Conservation (phyloP, 495 filamentous ascomycete species). For the Glutinoglossum americanum region DNA sequence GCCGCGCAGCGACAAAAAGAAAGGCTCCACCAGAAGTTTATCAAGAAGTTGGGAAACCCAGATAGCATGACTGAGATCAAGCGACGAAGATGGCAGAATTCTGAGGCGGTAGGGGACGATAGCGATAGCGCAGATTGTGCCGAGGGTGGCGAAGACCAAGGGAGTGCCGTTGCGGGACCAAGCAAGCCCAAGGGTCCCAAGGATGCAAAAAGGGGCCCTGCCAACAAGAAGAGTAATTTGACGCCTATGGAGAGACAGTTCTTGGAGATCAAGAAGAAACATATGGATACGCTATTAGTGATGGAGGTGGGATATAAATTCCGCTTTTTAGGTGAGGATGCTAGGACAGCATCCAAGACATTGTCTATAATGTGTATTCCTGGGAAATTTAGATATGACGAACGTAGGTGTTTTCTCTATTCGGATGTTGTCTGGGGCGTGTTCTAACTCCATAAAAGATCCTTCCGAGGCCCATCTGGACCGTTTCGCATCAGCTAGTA, state of each 20-base stretch:
- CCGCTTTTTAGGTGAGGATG: conserved; percentile 94
- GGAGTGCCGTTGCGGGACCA: not conserved
- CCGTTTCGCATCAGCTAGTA: conserved; percentile 86
- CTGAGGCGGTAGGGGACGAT: conserved; percentile 20
- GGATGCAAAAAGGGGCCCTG: conserved; percentile 35
- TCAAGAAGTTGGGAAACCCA: conserved; percentile 68
- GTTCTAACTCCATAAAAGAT: conserved; percentile 21
- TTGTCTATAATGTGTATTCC: conserved; percentile 93
- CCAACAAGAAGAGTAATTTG: conserved; percentile 54
- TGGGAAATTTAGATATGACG: conserved; percentile 84
- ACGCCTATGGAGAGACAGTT: conserved; percentile 91
- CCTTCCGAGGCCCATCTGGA: conserved; percentile 84
- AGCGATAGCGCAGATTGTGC: conserved; percentile 28
- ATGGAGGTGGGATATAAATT: conserved; percentile 98
- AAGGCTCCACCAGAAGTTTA: conserved; percentile 64
- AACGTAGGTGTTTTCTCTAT: conserved; percentile 31
- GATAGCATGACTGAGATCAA: conserved; percentile 52
- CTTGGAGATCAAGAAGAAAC: conserved; percentile 76
- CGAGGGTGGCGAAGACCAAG: conserved; percentile 29
- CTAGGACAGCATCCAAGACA: conserved; percentile 70
- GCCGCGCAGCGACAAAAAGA: conserved; percentile 32
- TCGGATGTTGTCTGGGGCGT: not conserved
- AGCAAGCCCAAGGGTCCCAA: conserved; percentile 12
- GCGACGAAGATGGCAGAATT: conserved; percentile 17
- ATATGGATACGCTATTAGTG: conserved; percentile 74